Evolutionary conservation across 345 rosid species (phyloP).

Genomic region (Salix brachista): DNA sequence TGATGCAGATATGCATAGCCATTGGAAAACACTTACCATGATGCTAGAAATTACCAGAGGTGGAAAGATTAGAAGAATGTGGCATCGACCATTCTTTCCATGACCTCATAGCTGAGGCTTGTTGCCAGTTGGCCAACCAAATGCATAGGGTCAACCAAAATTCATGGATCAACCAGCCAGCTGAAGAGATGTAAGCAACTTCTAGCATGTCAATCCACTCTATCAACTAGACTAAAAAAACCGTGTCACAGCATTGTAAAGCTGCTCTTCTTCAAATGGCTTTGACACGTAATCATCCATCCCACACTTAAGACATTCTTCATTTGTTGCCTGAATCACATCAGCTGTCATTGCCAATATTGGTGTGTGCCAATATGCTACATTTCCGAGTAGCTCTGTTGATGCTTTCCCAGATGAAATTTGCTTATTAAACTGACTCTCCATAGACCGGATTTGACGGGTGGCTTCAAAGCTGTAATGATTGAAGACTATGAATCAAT

Average conservation of each 20-base stretch:
- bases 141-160: slow-evolving; percentile 13
- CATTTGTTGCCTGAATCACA: slow-evolving; percentile 73
- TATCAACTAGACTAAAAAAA: slow-evolving; percentile 52
- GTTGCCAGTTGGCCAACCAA: slow-evolving; percentile 14
- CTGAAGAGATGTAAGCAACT: slow-evolving; percentile 13
- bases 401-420: slow-evolving; percentile 51
- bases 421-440: slow-evolving; percentile 48
- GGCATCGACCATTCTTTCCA: neutral
- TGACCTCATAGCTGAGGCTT: slow-evolving; percentile 5
- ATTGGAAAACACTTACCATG: neutral
- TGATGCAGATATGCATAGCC: neutral
- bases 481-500: neutral
- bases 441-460: slow-evolving; percentile 51
- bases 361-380: slow-evolving; percentile 58
- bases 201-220: slow-evolving; percentile 10
- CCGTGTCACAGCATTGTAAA: slow-evolving; percentile 66
- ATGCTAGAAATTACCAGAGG: slow-evolving; percentile 8
- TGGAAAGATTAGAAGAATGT: neutral
- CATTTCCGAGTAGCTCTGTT: slow-evolving; percentile 35
- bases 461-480: slow-evolving; percentile 78
- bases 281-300: slow-evolving; percentile 85
- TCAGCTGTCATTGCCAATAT: slow-evolving; percentile 96
- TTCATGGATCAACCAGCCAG: slow-evolving; percentile 15
- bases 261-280: slow-evolving; percentile 80
- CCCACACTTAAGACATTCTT: slow-evolving; percentile 69